phyloP scores from a whole-genome alignment of 768 basidiomycete genomes.

The Imleria badia region DNA sequence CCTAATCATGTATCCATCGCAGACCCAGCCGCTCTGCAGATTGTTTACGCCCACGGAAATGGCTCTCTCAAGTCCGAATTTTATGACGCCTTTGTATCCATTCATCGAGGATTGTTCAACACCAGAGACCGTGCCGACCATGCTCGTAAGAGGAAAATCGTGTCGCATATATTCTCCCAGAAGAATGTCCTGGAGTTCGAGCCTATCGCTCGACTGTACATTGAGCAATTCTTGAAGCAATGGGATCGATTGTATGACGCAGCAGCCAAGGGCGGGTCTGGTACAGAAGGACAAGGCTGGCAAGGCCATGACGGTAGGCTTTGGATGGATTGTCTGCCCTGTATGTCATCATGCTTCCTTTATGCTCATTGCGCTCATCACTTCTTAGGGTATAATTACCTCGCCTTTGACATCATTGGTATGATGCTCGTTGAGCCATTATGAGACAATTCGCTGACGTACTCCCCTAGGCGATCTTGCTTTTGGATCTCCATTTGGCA shows the following conservation, averaged over 20 bases:
- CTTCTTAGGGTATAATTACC: conserved; percentile 52
- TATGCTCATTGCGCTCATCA: conserved; percentile 5
- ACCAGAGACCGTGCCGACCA: conserved; percentile 77
- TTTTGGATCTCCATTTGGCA: conserved; percentile 87
- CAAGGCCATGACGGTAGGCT: conserved; percentile 57
- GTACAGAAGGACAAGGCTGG: conserved; percentile 65
- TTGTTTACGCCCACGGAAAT: conserved; percentile 81
- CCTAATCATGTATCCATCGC: conserved; percentile 78
- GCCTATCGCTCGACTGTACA: conserved; percentile 65
- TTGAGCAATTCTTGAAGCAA: conserved; percentile 59
- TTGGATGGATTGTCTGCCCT: conserved; percentile 75
- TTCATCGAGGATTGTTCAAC: conserved; percentile 72
- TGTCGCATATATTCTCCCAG: conserved; percentile 81
- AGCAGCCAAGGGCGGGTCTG: conserved; percentile 55
- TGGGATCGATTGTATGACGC: conserved; percentile 70
- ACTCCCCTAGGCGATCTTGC: conserved; percentile 56
- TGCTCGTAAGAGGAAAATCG: conserved; percentile 87
- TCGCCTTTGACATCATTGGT: conserved; percentile 79
- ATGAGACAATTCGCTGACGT: background rate
- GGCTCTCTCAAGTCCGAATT: conserved; percentile 81
- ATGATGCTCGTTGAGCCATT: background rate
- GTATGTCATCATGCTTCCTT: conserved; percentile 38
- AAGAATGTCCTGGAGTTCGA: conserved; percentile 88
- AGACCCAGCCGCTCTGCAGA: conserved; percentile 70
- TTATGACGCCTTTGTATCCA: conserved; percentile 78